Conservation (phyloP, 495 filamentous ascomycete genomes). For the Aspergillus coremiiformis region DNA sequence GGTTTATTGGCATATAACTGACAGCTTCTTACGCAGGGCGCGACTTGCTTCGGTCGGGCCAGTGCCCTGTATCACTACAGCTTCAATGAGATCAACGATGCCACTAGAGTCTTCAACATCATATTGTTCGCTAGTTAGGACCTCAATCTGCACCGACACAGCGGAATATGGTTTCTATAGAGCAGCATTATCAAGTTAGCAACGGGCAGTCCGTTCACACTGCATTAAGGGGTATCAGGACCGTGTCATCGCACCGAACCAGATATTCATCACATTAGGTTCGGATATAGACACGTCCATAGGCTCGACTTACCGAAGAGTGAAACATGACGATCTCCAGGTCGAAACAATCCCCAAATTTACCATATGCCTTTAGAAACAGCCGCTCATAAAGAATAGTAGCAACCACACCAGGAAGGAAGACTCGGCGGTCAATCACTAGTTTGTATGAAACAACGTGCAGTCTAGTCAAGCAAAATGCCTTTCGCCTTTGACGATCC, state of each 20-base stretch:
- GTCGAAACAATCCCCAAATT: not conserved
- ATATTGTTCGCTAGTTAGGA: slow-evolving; percentile 80
- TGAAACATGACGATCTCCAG: slow-evolving; percentile 31
- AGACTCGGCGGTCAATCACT: not conserved
- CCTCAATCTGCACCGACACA: slow-evolving; percentile 89
- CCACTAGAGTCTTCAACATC: slow-evolving; percentile 87
- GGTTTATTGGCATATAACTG: slow-evolving; percentile 24
- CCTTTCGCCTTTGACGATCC: not conserved
- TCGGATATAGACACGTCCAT: not conserved
- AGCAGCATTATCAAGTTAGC: not conserved
- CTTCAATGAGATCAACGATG: slow-evolving; percentile 89
- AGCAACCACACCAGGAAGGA: not conserved
- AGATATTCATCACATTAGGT: not conserved
- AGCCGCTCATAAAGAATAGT: not conserved
- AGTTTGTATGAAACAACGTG: not conserved
- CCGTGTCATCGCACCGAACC: no score
- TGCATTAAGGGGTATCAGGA: no score
- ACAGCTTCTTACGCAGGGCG: slow-evolving; percentile 94
- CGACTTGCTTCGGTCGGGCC: slow-evolving; percentile 87
- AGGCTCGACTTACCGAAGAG: slow-evolving; percentile 27
- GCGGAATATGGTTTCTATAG: slow-evolving; percentile 82
- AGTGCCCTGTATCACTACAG: slow-evolving; percentile 78
- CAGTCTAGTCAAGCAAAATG: not conserved
- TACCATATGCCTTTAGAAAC: not conserved
- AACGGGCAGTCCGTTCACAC: no score